A percentile compares a stretch with the other conserved stretches of the same genome.
These are phyloP conservation scores for Cryphonectria parasitica DNA, from an alignment of 2,329 filamentous ascomycete species.

Conservation along the genomic window DNA sequence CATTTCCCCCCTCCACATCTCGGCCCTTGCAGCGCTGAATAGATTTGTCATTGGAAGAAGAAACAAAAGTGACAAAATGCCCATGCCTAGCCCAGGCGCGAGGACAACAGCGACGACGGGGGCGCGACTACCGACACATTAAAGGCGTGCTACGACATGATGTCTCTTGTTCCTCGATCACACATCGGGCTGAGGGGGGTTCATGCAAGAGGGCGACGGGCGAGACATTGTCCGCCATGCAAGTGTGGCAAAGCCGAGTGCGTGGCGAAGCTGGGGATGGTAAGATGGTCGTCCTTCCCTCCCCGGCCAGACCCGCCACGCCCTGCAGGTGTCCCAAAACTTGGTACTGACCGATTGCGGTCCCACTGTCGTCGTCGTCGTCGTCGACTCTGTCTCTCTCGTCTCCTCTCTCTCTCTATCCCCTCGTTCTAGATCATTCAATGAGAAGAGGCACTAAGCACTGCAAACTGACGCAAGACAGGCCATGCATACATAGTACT, in stretches of 20 bases:
- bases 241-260: background rate
- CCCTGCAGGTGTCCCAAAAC: slow-evolving; percentile 20
- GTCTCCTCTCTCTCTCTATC: too few relatives aligned
- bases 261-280: background rate
- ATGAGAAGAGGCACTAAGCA: background rate
- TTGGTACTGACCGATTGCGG: slow-evolving; percentile 14
- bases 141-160: too few relatives aligned
- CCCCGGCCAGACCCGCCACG: background rate
- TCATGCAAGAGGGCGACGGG: too few relatives aligned
- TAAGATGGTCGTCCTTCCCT: background rate
- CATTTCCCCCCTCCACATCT: too few relatives aligned
- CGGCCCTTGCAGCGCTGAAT: too few relatives aligned
- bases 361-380: background rate
- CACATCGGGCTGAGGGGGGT: too few relatives aligned
- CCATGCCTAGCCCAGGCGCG: background rate
- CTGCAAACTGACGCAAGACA: background rate
- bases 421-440: background rate
- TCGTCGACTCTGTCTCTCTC: background rate
- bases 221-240: background rate
- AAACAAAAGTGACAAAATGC: too few relatives aligned
- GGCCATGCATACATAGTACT: background rate
- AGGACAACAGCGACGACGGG: background rate
- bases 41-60: too few relatives aligned
- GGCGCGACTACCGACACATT: background rate
- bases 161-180: too few relatives aligned